Evolutionary conservation across 306 rosid genomes (phyloP).

Genomic region (Acacia acuminata): DNA sequence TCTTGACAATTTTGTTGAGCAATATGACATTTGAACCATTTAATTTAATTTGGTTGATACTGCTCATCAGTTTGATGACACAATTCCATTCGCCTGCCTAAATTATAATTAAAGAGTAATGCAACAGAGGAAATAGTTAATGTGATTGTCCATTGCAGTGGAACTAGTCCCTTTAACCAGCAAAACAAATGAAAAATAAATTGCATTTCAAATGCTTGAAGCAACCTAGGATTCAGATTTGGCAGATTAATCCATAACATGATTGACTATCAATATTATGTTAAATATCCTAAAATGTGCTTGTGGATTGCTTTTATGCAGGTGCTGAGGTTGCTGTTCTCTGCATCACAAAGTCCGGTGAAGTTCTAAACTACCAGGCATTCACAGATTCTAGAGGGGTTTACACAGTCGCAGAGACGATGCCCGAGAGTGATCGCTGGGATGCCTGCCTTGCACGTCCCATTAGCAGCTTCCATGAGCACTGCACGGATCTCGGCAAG

Average conservation of each 20-base stretch:
- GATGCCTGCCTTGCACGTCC: constrained; percentile 97
- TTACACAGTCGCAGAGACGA: constrained; percentile 89
- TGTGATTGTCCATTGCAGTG: constrained; percentile 8
- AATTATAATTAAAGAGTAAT: background rate
- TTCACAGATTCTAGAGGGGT: constrained; percentile 77
- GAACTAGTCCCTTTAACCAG: background rate
- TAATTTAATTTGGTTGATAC: background rate
- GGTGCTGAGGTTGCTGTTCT: constrained; percentile 98
- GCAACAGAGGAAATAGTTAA: background rate
- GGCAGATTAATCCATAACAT: background rate
- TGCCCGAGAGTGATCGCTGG: constrained; percentile 95
- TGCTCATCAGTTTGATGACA: background rate
- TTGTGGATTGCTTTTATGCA: constrained; percentile 33
- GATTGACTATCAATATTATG: background rate
- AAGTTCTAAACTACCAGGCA: constrained; percentile 90
- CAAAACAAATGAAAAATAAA: background rate
- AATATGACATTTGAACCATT: background rate
- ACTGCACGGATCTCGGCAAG: constrained; percentile 69
- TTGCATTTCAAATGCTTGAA: constrained; percentile 9
- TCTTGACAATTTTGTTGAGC: background rate
- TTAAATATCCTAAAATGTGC: background rate
- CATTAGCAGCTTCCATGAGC: constrained; percentile 86
- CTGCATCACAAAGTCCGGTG: constrained; percentile 91
- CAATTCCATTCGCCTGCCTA: background rate
- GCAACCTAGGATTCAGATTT: constrained; percentile 8